These are phyloP conservation scores for Neurospora sp. DNA, from an alignment of 2,329 filamentous ascomycete species.

Conservation along the genomic window DNA sequence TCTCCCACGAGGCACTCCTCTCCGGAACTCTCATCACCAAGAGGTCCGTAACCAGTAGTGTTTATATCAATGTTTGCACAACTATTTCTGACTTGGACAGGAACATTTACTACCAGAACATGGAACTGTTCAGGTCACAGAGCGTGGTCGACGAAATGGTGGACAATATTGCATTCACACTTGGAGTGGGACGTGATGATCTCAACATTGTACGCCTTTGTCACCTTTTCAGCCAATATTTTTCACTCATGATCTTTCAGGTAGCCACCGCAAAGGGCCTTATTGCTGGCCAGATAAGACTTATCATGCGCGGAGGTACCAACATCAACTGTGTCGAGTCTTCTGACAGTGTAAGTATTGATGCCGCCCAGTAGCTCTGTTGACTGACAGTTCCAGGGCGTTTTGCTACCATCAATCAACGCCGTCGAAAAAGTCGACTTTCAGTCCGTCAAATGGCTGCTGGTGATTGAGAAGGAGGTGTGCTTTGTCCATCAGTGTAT, in stretches of 20 bases:
- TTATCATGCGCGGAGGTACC: slow-evolving; percentile 24
- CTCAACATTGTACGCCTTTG: slow-evolving; percentile 55
- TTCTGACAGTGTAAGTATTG: slow-evolving; percentile 21
- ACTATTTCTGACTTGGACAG: slow-evolving; percentile 31
- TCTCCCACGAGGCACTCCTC: slow-evolving; percentile 48
- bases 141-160: slow-evolving; percentile 59
- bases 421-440: slow-evolving; percentile 41
- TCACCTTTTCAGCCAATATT: neutral
- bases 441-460: slow-evolving; percentile 47
- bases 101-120: slow-evolving; percentile 71
- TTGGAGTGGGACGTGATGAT: slow-evolving; percentile 51
- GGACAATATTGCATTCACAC: slow-evolving; percentile 62
- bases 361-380: neutral
- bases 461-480: slow-evolving; percentile 74
- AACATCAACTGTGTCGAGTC: slow-evolving; percentile 19
- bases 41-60: slow-evolving; percentile 33
- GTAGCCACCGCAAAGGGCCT: slow-evolving; percentile 66
- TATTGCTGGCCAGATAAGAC: slow-evolving; percentile 46
- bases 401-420: slow-evolving; percentile 46
- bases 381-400: slow-evolving; percentile 35
- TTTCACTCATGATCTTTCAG: slow-evolving; percentile 27
- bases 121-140: slow-evolving; percentile 61
- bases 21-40: slow-evolving; percentile 49
- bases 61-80: neutral
- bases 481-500: slow-evolving; percentile 1